phyloP scores from a whole-genome alignment of 2,329 filamentous ascomycete genomes.

The Trichoderma brevicompactum region DNA sequence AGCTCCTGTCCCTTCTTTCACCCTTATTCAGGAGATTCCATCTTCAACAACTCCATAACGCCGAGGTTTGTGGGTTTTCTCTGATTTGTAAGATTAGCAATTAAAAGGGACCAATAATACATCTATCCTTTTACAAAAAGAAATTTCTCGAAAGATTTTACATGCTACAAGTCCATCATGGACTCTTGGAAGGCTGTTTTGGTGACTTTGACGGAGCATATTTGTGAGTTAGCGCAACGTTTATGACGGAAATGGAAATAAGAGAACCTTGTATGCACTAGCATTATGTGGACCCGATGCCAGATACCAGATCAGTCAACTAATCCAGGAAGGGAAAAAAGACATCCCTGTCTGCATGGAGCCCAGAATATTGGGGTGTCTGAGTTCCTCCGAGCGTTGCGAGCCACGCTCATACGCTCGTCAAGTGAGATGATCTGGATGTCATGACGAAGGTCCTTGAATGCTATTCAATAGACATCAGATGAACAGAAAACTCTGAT shows the following conservation, averaged over 20 bases:
- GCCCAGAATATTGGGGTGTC: not conserved
- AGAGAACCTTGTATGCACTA: constrained; percentile 17
- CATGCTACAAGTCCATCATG: not conserved
- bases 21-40: not conserved
- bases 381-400: not conserved
- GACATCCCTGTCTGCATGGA: constrained; percentile 22
- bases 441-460: not conserved
- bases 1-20: too few relatives aligned
- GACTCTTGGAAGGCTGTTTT: not conserved
- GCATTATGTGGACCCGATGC: not conserved
- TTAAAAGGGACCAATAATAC: too few relatives aligned
- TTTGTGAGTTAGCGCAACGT: not conserved
- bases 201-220: not conserved
- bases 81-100: constrained; percentile 2
- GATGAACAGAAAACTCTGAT: too few relatives aligned
- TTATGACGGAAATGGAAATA: constrained; percentile 6
- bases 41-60: not conserved
- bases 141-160: not conserved
- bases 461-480: too few relatives aligned
- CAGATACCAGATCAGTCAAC: not conserved
- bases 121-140: too few relatives aligned
- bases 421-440: too few relatives aligned
- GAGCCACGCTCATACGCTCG: too few relatives aligned
- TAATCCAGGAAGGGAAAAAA: constrained; percentile 13
- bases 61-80: not conserved